phyloP scores from a whole-genome alignment of 495 filamentous ascomycete species.

The Lasiosphaeria ovina region DNA sequence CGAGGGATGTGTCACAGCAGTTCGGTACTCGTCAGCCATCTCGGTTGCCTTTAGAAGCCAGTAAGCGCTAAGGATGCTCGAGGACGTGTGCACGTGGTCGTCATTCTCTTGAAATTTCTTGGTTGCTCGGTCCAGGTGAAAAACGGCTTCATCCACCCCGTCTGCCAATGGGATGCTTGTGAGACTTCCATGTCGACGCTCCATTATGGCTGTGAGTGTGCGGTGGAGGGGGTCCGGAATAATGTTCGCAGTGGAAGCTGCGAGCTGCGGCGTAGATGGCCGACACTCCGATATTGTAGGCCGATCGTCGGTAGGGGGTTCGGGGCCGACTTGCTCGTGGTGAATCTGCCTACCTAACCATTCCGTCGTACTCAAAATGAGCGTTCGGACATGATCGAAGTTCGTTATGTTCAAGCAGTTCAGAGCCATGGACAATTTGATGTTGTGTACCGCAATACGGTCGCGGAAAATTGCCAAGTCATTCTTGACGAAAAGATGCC shows the following conservation, averaged over 20 bases:
- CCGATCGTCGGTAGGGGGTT: neutral
- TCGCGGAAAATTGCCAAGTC: conserved; percentile 19
- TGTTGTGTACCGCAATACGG: conserved; percentile 17
- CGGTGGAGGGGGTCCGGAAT: neutral
- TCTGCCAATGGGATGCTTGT: conserved; percentile 11
- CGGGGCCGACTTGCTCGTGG: neutral
- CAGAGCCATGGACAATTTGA: conserved; percentile 17
- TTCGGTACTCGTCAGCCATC: conserved; percentile 11
- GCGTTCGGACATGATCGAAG: neutral
- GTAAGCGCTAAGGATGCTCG: conserved; percentile 17
- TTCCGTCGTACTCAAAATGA: neutral
- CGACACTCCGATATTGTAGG: neutral
- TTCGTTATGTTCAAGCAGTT: neutral
- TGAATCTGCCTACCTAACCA: neutral
- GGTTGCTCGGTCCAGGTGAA: conserved; percentile 22
- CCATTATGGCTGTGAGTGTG: neutral
- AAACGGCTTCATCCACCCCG: conserved; percentile 16
- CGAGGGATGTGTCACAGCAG: neutral
- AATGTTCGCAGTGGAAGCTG: neutral
- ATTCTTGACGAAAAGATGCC: conserved; percentile 18
- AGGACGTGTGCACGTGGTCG: neutral
- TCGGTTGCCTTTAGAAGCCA: conserved; percentile 18
- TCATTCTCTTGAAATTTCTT: conserved; percentile 7
- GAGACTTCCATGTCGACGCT: neutral
- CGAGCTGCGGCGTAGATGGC: neutral